Evolutionary conservation across 345 rosid genomes (phyloP).

Genomic region (Anastatica hierochuntica): DNA sequence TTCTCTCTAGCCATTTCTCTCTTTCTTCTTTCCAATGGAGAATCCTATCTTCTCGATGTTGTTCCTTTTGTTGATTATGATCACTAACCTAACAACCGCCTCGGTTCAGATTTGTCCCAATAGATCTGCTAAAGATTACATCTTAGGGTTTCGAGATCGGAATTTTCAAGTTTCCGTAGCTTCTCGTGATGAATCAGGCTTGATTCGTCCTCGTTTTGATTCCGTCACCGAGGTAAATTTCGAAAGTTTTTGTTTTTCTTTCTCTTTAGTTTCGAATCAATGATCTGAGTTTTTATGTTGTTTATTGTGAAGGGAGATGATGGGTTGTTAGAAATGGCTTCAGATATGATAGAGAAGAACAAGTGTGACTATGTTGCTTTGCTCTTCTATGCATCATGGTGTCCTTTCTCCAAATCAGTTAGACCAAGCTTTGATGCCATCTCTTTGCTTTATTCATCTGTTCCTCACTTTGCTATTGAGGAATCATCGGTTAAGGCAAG

Average conservation of each 20-base stretch:
- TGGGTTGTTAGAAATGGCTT: constrained; percentile 41
- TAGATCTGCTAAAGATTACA: constrained; percentile 32
- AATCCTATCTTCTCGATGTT: constrained; percentile 23
- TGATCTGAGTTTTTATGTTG: too few species aligned
- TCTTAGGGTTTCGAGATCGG: constrained; percentile 41
- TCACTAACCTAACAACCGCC: too few species aligned
- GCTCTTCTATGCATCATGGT: constrained; percentile 88
- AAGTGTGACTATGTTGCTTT: constrained; percentile 51
- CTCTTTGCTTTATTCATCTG: constrained; percentile 44
- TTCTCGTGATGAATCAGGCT: constrained; percentile 1
- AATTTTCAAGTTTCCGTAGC: constrained; percentile 11
- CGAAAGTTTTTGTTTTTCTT: too few species aligned
- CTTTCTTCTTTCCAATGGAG: not conserved
- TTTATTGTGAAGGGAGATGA: constrained; percentile 61
- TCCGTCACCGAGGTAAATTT: constrained; percentile 69
- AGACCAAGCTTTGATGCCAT: constrained; percentile 54
- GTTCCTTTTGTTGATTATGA: constrained; percentile 7
- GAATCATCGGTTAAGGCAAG: constrained; percentile 75
- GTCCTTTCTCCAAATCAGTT: constrained; percentile 63
- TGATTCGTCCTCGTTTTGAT: constrained; percentile 12
- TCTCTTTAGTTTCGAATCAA: too few species aligned
- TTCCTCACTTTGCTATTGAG: constrained; percentile 62
- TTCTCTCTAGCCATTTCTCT: not conserved
- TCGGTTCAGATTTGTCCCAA: constrained; percentile 33
- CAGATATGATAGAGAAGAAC: constrained; percentile 43